Conservation (phyloP, 148 eudicot species). For the Cornus kousa region DNA sequence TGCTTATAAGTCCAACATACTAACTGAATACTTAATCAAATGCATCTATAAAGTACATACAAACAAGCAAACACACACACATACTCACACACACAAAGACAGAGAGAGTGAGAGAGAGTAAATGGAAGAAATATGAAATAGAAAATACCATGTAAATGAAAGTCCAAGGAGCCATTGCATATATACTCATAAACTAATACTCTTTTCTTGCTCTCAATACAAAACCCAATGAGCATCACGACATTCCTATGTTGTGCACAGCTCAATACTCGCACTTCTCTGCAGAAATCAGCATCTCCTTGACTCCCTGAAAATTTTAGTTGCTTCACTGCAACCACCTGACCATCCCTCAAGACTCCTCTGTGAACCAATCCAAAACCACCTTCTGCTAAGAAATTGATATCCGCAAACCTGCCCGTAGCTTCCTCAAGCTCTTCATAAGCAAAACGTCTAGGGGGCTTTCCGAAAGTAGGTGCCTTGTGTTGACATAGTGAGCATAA, state of each 20-base stretch:
- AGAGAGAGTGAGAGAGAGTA: not conserved
- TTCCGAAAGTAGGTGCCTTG: constrained; percentile 78
- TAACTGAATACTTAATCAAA: not conserved
- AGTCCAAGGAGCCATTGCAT: constrained; percentile 82
- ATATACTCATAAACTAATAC: constrained; percentile 74
- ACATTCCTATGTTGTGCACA: constrained; percentile 96
- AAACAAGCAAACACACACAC: not conserved
- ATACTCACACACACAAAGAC: too few relatives aligned
- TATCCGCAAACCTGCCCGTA: constrained; percentile 66
- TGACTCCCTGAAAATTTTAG: constrained; percentile 63
- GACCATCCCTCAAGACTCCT: constrained; percentile 71
- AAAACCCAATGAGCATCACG: constrained; percentile 81
- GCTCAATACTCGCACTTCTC: constrained; percentile 75
- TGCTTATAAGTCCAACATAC: not conserved
- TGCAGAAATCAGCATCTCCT: constrained; percentile 79
- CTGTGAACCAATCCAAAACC: constrained; percentile 69
- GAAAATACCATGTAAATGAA: constrained; percentile 69
- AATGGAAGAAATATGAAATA: constrained; percentile 6
- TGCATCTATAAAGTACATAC: not conserved
- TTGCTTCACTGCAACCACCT: constrained; percentile 74
- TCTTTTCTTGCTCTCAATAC: constrained; percentile 60
- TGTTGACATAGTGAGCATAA: constrained; percentile 78
- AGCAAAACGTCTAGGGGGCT: constrained; percentile 66
- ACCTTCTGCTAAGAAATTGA: constrained; percentile 72
- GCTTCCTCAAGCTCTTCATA: constrained; percentile 69